Evolutionary conservation across 768 basidiomycete genomes (phyloP), one percentile per base, ranked within the genome.

Genomic region (Trametes cinnabarina): DNA sequence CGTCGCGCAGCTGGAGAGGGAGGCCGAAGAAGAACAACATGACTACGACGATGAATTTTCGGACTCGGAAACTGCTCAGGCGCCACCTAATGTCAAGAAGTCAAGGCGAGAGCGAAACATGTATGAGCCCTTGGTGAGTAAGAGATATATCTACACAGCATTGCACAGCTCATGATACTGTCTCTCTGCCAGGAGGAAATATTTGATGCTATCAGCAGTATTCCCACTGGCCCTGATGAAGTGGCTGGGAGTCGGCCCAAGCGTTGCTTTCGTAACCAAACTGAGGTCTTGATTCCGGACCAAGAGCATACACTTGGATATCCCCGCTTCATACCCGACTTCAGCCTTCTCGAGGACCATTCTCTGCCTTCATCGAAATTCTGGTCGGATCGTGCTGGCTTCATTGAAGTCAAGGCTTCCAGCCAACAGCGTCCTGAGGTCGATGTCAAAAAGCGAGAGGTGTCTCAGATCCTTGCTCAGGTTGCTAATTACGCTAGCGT

Each of bases 401-500:
- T 47, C 46, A 30, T 47, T 15, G 46, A 47, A 19, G 46, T 47
- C 5, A 47, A 47, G 28, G 14, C 46, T 7, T 47, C 46, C 15
- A 19, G 8, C 14, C 5, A 47, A 26, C 46, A 47, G 46, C 46
- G 28, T 17, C 25, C 46, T 4, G 25, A 32, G 14, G 25, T 26
- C 9, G 19, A 25, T n/a, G 28, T 22, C 23, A 17, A 28, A n/a
- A 17, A 19, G 26, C 17, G n/a, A 15, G 14, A 12, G n/a, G 46
- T 26, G 14, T 30, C 26, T 14, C 15, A 1, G 4, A n/a, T 47
- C 15, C 28, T 47, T 7, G 19, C 46, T 19, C 55, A 68, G 41
- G 50, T 56, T 34, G 68, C 69, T 4, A 63, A 70, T 48, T 69
- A 71, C 41, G 70, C 68, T 7, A 64, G 69, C 23, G 9, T 49